A percentile compares a stretch with the other conserved stretches of the same genome.
Conservation (phyloP, 352 stramenopile species). For the Globisporangium lucens region DNA sequence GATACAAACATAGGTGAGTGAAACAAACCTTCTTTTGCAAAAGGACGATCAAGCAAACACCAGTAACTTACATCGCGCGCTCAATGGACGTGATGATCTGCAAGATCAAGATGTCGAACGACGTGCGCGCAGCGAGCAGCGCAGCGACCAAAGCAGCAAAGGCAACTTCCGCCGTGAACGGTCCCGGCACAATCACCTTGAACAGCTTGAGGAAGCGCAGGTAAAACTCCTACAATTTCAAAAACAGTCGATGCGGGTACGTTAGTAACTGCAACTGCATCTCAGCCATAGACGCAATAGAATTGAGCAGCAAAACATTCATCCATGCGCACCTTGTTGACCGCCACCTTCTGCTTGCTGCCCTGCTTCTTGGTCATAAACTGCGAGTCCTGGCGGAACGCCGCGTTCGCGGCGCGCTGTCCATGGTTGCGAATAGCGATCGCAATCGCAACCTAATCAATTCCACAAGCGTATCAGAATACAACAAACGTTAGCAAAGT, state of each 20-base stretch:
- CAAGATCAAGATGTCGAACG: constrained; percentile 76
- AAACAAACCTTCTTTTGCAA: not conserved
- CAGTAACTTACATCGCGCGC: constrained; percentile 48
- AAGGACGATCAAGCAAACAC: not conserved
- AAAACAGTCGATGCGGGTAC: not conserved
- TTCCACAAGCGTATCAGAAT: not conserved
- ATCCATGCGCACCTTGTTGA: constrained; percentile 42
- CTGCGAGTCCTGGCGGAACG: constrained; percentile 51
- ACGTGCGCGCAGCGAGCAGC: constrained; percentile 64
- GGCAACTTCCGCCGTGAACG: constrained; percentile 65
- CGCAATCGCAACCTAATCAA: constrained; percentile 49
- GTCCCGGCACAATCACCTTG: constrained; percentile 63
- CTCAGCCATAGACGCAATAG: not conserved
- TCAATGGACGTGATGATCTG: constrained; percentile 78
- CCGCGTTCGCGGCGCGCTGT: constrained; percentile 46
- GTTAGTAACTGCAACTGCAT: not conserved
- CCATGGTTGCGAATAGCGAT: constrained; percentile 67
- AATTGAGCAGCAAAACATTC: not conserved
- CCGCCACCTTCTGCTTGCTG: constrained; percentile 57
- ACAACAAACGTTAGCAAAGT: too few relatives aligned
- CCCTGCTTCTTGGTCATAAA: constrained; percentile 78
- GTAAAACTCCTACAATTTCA: constrained; percentile 41
- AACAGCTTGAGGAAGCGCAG: constrained; percentile 65
- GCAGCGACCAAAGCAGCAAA: constrained; percentile 62
- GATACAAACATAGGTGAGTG: not conserved